These are phyloP conservation scores for Kodamaea hsintzibuensis DNA, from an alignment of 805 yeast genomes.

Conservation along the genomic window DNA sequence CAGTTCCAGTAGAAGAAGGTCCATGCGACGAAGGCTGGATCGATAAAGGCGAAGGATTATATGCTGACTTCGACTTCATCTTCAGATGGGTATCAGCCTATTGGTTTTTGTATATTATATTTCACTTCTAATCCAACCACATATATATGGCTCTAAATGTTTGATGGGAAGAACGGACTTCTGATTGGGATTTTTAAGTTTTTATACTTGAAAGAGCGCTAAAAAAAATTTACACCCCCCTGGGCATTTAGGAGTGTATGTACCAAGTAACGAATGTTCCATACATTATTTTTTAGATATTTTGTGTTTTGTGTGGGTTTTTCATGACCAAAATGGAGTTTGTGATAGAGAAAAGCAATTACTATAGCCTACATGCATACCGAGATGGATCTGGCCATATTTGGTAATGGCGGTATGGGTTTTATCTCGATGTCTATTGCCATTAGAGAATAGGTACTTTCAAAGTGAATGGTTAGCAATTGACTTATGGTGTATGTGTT, in stretches of 20 bases:
- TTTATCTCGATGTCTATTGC: too few species aligned
- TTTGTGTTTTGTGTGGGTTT: background rate
- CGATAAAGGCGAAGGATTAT: conserved; percentile 29
- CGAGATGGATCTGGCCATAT: too few species aligned
- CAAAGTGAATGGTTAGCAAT: too few species aligned
- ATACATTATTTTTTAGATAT: conserved; percentile 5
- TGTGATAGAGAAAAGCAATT: background rate
- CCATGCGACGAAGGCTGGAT: conserved; percentile 5
- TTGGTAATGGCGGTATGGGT: too few species aligned
- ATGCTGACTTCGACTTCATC: conserved; percentile 10
- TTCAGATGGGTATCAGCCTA: conserved; percentile 1
- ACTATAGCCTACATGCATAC: too few species aligned
- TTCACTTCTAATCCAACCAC: background rate
- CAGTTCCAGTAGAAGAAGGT: background rate
- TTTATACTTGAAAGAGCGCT: background rate
- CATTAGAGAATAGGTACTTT: too few species aligned
- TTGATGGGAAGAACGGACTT: background rate
- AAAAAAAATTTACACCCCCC: conserved; percentile 4
- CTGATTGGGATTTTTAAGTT: background rate
- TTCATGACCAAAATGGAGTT: background rate
- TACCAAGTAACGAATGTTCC: background rate
- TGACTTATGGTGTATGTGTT: too few species aligned
- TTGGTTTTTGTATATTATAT: too few species aligned
- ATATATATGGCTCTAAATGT: background rate
- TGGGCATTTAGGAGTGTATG: background rate